Base-by-base conservation (phyloP, 2,329 filamentous ascomycete genomes). In the Cadophora gregata region DNA sequence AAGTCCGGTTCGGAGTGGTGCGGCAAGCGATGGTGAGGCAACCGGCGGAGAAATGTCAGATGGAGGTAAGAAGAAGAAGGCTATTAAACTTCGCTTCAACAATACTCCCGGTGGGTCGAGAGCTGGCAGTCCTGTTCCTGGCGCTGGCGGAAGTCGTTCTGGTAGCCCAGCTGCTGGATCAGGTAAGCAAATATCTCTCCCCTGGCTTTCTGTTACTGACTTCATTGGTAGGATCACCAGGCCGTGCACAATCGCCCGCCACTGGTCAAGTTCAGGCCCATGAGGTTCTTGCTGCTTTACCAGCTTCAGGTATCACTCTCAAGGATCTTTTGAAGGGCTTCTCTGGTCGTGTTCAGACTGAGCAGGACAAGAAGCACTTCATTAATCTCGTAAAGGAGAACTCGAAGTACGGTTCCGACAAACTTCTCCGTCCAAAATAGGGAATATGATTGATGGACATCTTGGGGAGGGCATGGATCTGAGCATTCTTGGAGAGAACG, bases 11-110 rank as follows among this genome's bases (percentile, higher is more conserved):
- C 85, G 84, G 55, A 58, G 50, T 33, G 69, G 86, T 45, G 89
- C 88, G 56, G 86, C 86, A 63, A 93, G 90, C 71, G 91, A 93
- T 70, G 90, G 88, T 25, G 91, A 93, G 76, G 89, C 83, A 47
- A 92, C 90, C 1, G 89, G 84, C 45, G 88, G 88, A 42, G 88
- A 90, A 73, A 89, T 87, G 81, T 89, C 87, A 1, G 88, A 90
- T 70, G 84, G 81, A 62, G 85, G 83, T 77, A 87, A 84, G 77
- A 86, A 85, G 77, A 86, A 84, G 75, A 86, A 85, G 76, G 42
- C 42, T 21, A 77, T 87, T 72, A 87, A 85, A 76, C 78, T 88
- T 61, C 78, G 79, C 65, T 78, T 81, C 62, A 80, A 82, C 24
- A 80, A 77, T 19, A 73, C 73, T 6, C 87, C 88, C 5, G 80